These are phyloP conservation scores for Geranium incanum DNA, from an alignment of 441 rosid genomes.

Conservation along the genomic window DNA sequence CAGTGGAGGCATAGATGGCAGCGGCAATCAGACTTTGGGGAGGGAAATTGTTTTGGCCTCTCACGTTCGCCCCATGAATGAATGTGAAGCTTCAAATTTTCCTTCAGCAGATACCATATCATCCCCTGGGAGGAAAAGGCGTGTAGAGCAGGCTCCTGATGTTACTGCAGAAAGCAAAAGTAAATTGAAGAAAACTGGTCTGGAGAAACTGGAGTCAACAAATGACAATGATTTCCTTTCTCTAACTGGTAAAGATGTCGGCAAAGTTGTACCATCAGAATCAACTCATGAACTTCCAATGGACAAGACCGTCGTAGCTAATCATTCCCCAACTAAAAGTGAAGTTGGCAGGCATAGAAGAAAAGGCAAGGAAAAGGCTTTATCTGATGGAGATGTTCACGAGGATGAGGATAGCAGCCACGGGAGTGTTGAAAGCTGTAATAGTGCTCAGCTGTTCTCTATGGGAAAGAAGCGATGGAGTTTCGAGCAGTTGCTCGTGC, in stretches of 20 bases:
- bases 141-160: conserved; percentile 21
- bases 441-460: conserved; percentile 39
- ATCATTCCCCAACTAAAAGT: conserved; percentile 29
- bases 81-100: conserved; percentile 23
- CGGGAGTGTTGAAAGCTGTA: conserved; percentile 87
- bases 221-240: conserved; percentile 45
- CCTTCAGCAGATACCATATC: conserved; percentile 17
- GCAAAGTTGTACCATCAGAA: conserved; percentile 24
- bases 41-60: conserved; percentile 25
- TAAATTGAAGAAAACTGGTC: conserved; percentile 12
- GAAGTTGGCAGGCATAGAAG: conserved; percentile 19
- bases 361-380: conserved; percentile 58
- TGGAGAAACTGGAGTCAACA: conserved; percentile 45
- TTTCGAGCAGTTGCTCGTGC: conserved; percentile 42
- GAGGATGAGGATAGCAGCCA: conserved; percentile 51
- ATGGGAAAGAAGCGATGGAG: conserved; percentile 43
- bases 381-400: conserved; percentile 43
- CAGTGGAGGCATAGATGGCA: conserved; percentile 22
- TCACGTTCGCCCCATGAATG: conserved; percentile 16
- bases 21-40: conserved; percentile 23
- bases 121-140: conserved; percentile 16
- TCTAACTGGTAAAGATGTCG: conserved; percentile 23
- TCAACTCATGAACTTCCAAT: conserved; percentile 25
- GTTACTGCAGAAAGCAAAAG: conserved; percentile 27
- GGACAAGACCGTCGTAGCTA: conserved; percentile 19